Evolutionary conservation across 768 basidiomycete species (phyloP), one percentile per base, ranked within the genome.

Genomic region (Kwoniella dejecticola): DNA sequence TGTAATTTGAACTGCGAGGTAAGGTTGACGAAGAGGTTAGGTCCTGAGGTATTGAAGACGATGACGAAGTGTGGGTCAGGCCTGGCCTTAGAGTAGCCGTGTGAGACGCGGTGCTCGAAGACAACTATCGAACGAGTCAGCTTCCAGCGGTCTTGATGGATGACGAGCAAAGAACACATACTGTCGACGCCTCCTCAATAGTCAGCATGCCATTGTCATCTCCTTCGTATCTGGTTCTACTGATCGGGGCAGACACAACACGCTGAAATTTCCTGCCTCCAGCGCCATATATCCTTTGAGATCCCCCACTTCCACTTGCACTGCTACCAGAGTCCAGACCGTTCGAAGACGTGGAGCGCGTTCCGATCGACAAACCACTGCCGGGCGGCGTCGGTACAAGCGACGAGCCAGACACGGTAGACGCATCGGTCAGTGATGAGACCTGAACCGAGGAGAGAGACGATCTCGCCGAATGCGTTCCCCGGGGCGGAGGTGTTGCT

Each of bases 191-290:
- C 46, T 52, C 42, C 45, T 26, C 62, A 30, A 47, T 48, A 8
- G 42, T 23, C 11, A 42, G 17, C 13, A 54, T 47, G 21, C 21
- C 50, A 17, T 36, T 49, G 4, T 66, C 67, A 13, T 54, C 62
- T 21, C 40, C 40, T 7, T 48, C 60, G 5, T 19, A 36, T 12
- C 42, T 58, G 23, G 21, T 30, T 10, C 64, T 42, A 40, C 57
- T 26, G 23, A 69, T 31, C 15, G 73, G 73, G 12, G 73, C 73
- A 0, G 73, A 75, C 4, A 75, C 73, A 7, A 72, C 68, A 21
- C 73, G 52, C n/a, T 66, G 61, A 42, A 71, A 75, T 11, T 46
- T 59, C n/a, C 73, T n/a, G 1, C 33, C 50, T 19, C 58, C 59
- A 7, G 33, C 33, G 15, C 61, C 59, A 48, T 60, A 58, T 21